A percentile compares a stretch with the other conserved stretches of the same genome.
These are phyloP conservation scores for Deinandra increscens DNA, from an alignment of 129 eudicot genomes.

Conservation along the genomic window DNA sequence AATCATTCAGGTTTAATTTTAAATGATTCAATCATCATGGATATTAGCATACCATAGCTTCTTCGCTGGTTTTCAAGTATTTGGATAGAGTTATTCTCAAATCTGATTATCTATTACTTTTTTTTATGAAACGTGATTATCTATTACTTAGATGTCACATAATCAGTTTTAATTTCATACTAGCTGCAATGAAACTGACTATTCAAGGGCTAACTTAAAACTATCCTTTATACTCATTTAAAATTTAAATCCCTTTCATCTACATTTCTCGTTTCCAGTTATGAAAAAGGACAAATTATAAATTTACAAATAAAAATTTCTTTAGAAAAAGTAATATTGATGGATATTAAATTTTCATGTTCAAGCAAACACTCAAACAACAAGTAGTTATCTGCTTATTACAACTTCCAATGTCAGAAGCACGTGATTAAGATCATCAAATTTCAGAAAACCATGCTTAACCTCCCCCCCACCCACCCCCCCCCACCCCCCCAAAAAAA, in stretches of 20 bases:
- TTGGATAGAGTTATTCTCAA: neutral
- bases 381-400: no score
- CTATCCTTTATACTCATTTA: neutral
- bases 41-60: constrained; percentile 51
- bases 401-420: neutral
- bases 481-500: neutral
- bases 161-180: neutral
- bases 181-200: neutral
- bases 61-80: constrained; percentile 50
- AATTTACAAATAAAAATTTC: no score
- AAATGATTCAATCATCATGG: neutral
- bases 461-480: neutral
- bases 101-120: neutral
- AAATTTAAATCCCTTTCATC: neutral
- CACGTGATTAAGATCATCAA: neutral
- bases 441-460: neutral
- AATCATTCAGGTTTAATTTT: neutral
- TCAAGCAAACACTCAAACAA: no score
- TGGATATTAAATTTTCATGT: no score
- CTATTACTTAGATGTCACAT: neutral
- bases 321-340: no score
- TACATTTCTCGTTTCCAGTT: neutral
- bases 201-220: neutral
- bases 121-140: no score
- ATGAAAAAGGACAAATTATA: neutral